Base-by-base conservation (phyloP, 2,329 filamentous ascomycete species). In the Ophiostoma himal-ulmi region DNA sequence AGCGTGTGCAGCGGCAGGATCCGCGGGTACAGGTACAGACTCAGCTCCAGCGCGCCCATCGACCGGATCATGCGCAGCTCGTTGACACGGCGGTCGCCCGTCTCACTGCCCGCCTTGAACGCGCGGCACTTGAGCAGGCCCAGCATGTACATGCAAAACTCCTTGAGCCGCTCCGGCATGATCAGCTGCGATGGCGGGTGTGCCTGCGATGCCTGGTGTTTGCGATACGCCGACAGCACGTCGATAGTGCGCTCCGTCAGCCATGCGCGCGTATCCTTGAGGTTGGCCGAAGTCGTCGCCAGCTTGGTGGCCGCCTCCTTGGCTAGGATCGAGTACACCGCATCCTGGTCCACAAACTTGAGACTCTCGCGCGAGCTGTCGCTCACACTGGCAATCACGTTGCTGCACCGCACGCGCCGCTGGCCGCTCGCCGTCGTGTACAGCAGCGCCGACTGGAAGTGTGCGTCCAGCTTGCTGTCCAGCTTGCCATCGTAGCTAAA, bases 401-500 rank as follows among this genome's bases (percentile, higher is more conserved):
- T 99, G 77, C 89, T 92, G 80, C 95, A 99, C 71, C 95, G 86
- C 67, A 99, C 95, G 69, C 95, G 87, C 67, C 95, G 89, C 80
- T 99, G 89, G 4, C 95, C 95, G 68, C 86, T 89, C 4, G 93
- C 91, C 5, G 94, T 96, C 0, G 95, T 99, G 81, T 99, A 99
- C 1, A 99, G 86, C 2, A 99, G 83, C 1, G 95, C 95, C 30
- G 92, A 93, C 79, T 99, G 95, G 85, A 99, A 99, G 81, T 99
- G 95, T 8, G 94, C 94, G 79, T 99, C 95, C 30, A 98, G 85
- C 80, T 97, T 97, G 5, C 93, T 84, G 79, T 99, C 95, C n/a
- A 99, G 87, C 81, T 98, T 98, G 72, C 95, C 95, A 77, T 99
- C 95, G 79, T 99, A 96, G 75, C 88, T 91, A 79, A 99, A 99